These are phyloP conservation scores for Talaromyces wortmannii DNA, from an alignment of 495 filamentous ascomycete genomes.

Conservation along the genomic window DNA sequence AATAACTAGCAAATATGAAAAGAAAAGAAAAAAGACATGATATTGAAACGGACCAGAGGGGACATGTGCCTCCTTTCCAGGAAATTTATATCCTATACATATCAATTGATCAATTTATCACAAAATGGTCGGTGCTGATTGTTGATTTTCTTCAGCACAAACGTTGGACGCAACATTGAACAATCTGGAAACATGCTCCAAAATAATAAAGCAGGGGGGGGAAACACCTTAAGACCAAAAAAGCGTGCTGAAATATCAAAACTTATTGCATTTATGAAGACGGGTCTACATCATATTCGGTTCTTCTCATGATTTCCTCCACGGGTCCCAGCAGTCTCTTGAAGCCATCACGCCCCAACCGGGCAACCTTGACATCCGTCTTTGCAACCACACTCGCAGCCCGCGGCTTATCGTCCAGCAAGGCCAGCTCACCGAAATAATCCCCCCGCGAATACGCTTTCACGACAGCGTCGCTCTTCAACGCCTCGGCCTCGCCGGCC, in stretches of 20 bases:
- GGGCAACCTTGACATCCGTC: constrained; percentile 85
- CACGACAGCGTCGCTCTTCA: constrained; percentile 62
- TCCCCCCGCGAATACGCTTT: constrained; percentile 84
- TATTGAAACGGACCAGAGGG: too few relatives aligned
- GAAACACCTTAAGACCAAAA: not conserved
- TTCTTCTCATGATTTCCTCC: constrained; percentile 88
- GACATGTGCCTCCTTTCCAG: too few relatives aligned
- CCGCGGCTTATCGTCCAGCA: constrained; percentile 87
- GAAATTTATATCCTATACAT: too few relatives aligned
- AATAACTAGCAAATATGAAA: too few relatives aligned
- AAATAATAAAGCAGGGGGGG: too few relatives aligned
- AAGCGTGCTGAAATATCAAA: not conserved
- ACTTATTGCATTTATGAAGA: not conserved
- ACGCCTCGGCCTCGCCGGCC: constrained; percentile 79
- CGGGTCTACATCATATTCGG: constrained; percentile 43
- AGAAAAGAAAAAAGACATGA: too few relatives aligned
- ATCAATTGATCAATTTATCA: too few relatives aligned
- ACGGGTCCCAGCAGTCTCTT: constrained; percentile 89
- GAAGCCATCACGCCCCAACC: constrained; percentile 87
- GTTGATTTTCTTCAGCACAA: too few relatives aligned
- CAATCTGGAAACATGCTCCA: too few relatives aligned
- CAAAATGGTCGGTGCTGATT: too few relatives aligned
- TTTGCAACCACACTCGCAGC: constrained; percentile 82
- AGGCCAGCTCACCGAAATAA: constrained; percentile 92
- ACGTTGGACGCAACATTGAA: too few relatives aligned